Evolutionary conservation across 176 grass and related monocot species (phyloP).

Genomic region (Oropetium thomaeum): DNA sequence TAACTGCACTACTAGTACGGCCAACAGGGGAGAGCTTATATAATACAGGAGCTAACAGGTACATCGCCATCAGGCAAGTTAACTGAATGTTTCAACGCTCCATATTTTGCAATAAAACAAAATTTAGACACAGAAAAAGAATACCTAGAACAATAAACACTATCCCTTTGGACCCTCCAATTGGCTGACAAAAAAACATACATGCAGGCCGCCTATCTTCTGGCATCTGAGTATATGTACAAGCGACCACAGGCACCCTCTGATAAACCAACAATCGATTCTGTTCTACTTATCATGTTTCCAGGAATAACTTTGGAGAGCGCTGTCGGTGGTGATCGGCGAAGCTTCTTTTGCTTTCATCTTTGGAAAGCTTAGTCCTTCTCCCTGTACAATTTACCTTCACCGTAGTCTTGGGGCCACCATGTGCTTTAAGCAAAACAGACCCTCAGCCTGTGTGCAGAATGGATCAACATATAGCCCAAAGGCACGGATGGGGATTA

Average conservation of each 20-base stretch:
- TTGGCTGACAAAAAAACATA: constrained; percentile 29
- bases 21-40: constrained; percentile 16
- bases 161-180: constrained; percentile 34
- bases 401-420: not conserved
- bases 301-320: constrained; percentile 19
- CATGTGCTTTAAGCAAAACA: constrained; percentile 12
- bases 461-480: constrained; percentile 26
- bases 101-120: constrained; percentile 22
- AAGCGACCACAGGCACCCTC: constrained; percentile 36
- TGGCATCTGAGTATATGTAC: constrained; percentile 62
- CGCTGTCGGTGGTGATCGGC: constrained; percentile 5
- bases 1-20: not conserved
- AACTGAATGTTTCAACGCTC: constrained; percentile 11
- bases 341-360: constrained; percentile 9
- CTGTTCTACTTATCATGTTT: constrained; percentile 36
- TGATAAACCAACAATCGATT: not conserved
- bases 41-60: constrained; percentile 30
- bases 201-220: constrained; percentile 32
- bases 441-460: constrained; percentile 10
- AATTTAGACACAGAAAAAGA: constrained; percentile 56
- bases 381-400: constrained; percentile 19
- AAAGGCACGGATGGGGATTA: constrained; percentile 13
- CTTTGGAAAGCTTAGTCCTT: not conserved
- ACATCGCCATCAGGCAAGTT: not conserved
- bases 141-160: constrained; percentile 57